phyloP scores from a whole-genome alignment of 768 basidiomycete genomes.

The Sporobolomyces phaffii region DNA sequence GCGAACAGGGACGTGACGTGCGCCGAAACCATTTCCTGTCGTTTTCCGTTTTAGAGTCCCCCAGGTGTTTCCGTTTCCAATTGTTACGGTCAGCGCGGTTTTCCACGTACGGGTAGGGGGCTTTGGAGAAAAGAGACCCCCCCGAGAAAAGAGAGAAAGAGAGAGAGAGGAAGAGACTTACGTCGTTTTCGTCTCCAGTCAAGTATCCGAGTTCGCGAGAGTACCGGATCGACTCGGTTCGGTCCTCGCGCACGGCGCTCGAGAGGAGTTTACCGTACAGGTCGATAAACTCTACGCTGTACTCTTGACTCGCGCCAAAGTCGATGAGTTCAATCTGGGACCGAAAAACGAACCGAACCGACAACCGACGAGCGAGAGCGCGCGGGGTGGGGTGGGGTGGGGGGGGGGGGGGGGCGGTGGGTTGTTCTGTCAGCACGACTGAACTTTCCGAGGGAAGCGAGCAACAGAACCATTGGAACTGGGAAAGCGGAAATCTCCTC shows the following conservation, averaged over 20 bases:
- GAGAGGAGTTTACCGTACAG: slow-evolving; percentile 76
- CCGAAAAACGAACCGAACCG: too few relatives aligned
- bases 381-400: too few relatives aligned
- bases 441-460: too few relatives aligned
- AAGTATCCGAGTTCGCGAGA: slow-evolving; percentile 82
- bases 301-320: slow-evolving; percentile 89
- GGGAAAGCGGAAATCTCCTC: neutral
- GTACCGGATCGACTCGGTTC: slow-evolving; percentile 61
- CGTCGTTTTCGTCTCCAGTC: slow-evolving; percentile 78
- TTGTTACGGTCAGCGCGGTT: too few relatives aligned
- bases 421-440: too few relatives aligned
- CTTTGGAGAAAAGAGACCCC: neutral
- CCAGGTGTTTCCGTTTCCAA: too few relatives aligned
- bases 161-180: slow-evolving; percentile 44
- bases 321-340: slow-evolving; percentile 82
- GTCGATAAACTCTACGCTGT: slow-evolving; percentile 78
- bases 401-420: too few relatives aligned
- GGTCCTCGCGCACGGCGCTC: slow-evolving; percentile 66
- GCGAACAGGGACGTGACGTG: slow-evolving; percentile 77
- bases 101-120: too few relatives aligned
- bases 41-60: neutral
- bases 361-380: too few relatives aligned
- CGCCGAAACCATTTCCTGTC: slow-evolving; percentile 76
- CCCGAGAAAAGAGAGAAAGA: neutral
- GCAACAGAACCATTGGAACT: neutral